Evolutionary conservation across 2,329 filamentous ascomycete genomes (phyloP).

Genomic region (Chalaropsis thielavioides): DNA sequence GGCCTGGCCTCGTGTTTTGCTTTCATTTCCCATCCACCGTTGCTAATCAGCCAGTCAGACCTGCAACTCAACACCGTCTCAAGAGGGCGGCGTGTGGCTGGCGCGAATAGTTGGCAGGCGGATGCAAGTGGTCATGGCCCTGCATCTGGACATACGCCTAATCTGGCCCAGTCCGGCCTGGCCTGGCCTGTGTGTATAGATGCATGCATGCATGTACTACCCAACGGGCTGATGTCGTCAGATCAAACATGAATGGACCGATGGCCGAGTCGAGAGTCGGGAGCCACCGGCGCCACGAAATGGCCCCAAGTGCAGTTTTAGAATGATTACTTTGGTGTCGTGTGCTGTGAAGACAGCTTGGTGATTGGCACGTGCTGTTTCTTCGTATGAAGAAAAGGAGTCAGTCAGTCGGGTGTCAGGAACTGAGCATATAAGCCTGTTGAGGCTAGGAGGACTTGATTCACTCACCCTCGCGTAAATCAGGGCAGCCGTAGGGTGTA

Average conservation of each 20-base stretch:
- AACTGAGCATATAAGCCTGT: no score
- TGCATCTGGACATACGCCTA: not conserved
- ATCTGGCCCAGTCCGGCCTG: no score
- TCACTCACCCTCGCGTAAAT: no score
- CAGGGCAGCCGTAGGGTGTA: no score
- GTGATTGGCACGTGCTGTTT: not conserved
- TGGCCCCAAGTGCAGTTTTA: not conserved
- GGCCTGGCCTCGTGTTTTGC: slow-evolving; percentile 6
- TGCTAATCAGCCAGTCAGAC: not conserved
- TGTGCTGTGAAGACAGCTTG: not conserved
- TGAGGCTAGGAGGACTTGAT: no score
- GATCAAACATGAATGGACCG: not conserved
- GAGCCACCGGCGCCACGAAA: not conserved
- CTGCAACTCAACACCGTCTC: not conserved
- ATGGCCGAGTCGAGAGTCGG: not conserved
- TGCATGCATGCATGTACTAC: not conserved
- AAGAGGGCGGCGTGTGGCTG: not conserved
- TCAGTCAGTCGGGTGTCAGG: not conserved
- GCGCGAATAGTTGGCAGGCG: not conserved
- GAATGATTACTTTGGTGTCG: not conserved
- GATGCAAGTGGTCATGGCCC: not conserved
- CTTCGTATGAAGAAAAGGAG: not conserved
- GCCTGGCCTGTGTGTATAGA: not conserved
- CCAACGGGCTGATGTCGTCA: not conserved
- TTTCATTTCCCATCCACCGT: slow-evolving; percentile 9